phyloP scores from a whole-genome alignment of 1,284 basidiomycete species.

The Trichosporon coremiiforme region DNA sequence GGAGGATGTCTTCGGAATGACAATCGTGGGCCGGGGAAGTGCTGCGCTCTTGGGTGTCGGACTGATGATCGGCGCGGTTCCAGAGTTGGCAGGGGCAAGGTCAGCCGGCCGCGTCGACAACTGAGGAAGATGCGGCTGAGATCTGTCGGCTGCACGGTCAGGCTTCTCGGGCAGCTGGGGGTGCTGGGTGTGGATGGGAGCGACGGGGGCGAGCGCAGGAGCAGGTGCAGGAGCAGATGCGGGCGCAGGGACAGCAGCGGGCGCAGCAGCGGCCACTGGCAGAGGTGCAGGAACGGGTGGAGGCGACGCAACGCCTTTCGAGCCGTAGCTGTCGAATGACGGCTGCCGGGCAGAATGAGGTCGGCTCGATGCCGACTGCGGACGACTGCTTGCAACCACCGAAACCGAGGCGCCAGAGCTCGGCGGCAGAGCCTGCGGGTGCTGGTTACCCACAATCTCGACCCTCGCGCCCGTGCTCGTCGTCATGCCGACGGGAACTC shows the following conservation, averaged over 20 bases:
- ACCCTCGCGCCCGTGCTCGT: background rate
- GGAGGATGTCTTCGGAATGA: background rate
- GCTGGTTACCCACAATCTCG: conserved; percentile 4
- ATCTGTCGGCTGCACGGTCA: conserved; percentile 9
- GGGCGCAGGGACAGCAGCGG: background rate
- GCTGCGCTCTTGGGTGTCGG: conserved; percentile 5
- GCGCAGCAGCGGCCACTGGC: background rate
- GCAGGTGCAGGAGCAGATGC: background rate
- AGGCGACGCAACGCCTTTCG: conserved; percentile 6
- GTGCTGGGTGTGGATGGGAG: background rate
- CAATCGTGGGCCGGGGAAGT: conserved; percentile 2
- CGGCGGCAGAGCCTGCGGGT: background rate
- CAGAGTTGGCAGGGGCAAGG: background rate
- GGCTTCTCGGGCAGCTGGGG: conserved; percentile 6
- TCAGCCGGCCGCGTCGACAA: background rate
- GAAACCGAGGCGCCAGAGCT: conserved; percentile 2
- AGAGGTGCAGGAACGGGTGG: conserved; percentile 1
- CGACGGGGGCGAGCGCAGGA: background rate
- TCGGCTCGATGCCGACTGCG: background rate
- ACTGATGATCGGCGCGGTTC: conserved; percentile 11
- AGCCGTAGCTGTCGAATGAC: background rate
- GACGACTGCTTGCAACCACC: background rate
- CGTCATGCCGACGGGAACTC: background rate
- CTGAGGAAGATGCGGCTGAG: background rate
- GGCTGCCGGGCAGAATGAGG: background rate